Percentiles rank a stretch among this genome's conserved stretches.
phyloP scores from a whole-genome alignment of 441 rosid species.

The Populus tomentosa region DNA sequence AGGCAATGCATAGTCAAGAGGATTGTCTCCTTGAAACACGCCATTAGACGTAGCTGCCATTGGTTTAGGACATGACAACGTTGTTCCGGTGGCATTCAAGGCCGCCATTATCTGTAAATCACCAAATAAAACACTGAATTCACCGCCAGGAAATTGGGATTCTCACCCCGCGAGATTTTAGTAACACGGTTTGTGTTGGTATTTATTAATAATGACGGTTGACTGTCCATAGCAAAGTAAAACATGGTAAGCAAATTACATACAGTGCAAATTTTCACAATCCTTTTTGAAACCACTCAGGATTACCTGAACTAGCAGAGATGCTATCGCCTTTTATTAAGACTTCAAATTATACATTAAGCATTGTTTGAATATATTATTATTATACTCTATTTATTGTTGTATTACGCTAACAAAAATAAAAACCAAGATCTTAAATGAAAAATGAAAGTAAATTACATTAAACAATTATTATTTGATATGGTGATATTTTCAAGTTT shows the following conservation, averaged over 20 bases:
- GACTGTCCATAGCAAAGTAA: not conserved
- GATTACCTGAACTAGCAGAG: no score
- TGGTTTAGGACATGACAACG: conserved; percentile 24
- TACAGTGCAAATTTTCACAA: not conserved
- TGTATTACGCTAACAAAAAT: not conserved
- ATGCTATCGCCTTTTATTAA: not conserved
- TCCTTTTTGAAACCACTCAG: not conserved
- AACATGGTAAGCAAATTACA: not conserved
- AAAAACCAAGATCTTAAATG: no score
- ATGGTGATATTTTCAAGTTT: not conserved
- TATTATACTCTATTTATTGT: not conserved
- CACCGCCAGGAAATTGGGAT: not conserved
- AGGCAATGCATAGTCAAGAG: conserved; percentile 46
- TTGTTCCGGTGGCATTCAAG: conserved; percentile 5
- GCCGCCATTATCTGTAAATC: not conserved
- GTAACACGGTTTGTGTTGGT: not conserved
- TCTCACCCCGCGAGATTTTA: not conserved
- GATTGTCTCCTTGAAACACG: conserved; percentile 43
- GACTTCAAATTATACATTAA: not conserved
- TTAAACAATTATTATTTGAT: no score
- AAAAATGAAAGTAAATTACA: no score
- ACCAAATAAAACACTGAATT: not conserved
- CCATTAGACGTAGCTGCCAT: conserved; percentile 56
- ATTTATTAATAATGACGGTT: not conserved
- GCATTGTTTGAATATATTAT: not conserved